phyloP scores from a whole-genome alignment of 306 rosid species.

The Dicorynia guianensis region DNA sequence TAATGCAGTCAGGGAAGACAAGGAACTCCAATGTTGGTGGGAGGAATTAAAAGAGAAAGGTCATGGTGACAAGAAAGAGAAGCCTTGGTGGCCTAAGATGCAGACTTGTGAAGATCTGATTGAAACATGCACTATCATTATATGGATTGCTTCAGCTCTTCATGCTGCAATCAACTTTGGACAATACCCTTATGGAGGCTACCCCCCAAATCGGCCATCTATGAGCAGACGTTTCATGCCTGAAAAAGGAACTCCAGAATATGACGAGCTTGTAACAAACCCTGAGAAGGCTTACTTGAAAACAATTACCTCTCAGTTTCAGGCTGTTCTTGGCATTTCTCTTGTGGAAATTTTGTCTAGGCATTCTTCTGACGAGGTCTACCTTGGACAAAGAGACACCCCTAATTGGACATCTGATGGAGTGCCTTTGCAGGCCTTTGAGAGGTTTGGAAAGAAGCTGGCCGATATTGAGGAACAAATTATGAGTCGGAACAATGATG shows the following conservation, averaged over 20 bases:
- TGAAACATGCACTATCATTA: constrained; percentile 54
- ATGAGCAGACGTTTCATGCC: constrained; percentile 59
- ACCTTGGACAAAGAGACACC: constrained; percentile 61
- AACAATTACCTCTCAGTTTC: constrained; percentile 58
- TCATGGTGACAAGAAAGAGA: constrained; percentile 69
- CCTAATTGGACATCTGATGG: constrained; percentile 72
- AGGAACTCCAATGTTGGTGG: constrained; percentile 71
- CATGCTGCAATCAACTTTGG: constrained; percentile 71
- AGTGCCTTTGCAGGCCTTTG: constrained; percentile 57
- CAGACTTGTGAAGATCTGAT: constrained; percentile 46
- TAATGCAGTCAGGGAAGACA: constrained; percentile 38
- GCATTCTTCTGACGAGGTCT: constrained; percentile 64
- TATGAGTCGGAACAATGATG: constrained; percentile 54
- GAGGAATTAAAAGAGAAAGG: constrained; percentile 60
- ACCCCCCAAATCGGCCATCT: constrained; percentile 56
- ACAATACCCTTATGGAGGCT: constrained; percentile 62
- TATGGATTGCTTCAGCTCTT: constrained; percentile 69
- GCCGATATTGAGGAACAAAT: constrained; percentile 61
- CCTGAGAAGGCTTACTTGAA: constrained; percentile 57
- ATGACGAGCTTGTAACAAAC: constrained; percentile 48
- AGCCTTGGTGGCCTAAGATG: constrained; percentile 73
- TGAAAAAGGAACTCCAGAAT: constrained; percentile 50
- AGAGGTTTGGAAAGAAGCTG: constrained; percentile 55
- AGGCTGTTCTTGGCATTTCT: constrained; percentile 53
- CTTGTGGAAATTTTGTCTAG: constrained; percentile 57